Evolutionary conservation across 106 monocot genomes (phyloP).

Genomic region (Platanthera zijinensis): DNA sequence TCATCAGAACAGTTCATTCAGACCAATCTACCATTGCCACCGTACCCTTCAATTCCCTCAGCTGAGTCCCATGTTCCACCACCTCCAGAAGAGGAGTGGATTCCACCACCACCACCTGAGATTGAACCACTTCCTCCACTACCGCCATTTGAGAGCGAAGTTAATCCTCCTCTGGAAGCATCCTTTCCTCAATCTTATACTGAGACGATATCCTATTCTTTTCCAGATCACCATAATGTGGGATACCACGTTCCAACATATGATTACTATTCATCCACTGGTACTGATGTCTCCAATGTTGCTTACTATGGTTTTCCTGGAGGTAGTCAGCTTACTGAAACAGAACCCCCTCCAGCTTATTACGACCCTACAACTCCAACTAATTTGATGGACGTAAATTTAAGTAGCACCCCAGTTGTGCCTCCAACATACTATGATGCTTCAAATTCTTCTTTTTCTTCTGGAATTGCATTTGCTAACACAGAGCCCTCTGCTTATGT

Average conservation of each 20-base stretch:
- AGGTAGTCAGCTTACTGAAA: slow-evolving; percentile 29
- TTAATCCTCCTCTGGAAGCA: slow-evolving; percentile 47
- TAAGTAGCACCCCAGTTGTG: slow-evolving; percentile 18
- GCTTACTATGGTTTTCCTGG: slow-evolving; percentile 40
- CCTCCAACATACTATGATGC: slow-evolving; percentile 37
- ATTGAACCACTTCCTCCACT: slow-evolving; percentile 68
- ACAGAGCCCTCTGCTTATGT: slow-evolving; percentile 29
- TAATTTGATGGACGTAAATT: slow-evolving; percentile 20
- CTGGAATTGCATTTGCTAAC: slow-evolving; percentile 17
- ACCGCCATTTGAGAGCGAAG: slow-evolving; percentile 32
- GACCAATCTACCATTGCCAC: slow-evolving; percentile 2
- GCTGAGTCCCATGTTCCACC: slow-evolving; percentile 38
- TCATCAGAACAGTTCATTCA: slow-evolving; percentile 8
- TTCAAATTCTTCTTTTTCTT: slow-evolving; percentile 20
- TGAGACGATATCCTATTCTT: slow-evolving; percentile 26
- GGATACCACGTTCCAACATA: slow-evolving; percentile 38
- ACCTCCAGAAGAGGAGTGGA: slow-evolving; percentile 78
- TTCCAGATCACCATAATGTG: slow-evolving; percentile 41
- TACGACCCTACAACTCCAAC: slow-evolving; percentile 33
- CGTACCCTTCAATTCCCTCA: slow-evolving; percentile 14
- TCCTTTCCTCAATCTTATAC: slow-evolving; percentile 22
- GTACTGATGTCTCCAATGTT: slow-evolving; percentile 22
- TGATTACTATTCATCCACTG: slow-evolving; percentile 47
- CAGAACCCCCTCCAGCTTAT: slow-evolving; percentile 21
- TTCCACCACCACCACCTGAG: slow-evolving; percentile 87